These are phyloP conservation scores for Phytophthora constricta DNA, from an alignment of 352 stramenopile species.

Conservation along the genomic window DNA sequence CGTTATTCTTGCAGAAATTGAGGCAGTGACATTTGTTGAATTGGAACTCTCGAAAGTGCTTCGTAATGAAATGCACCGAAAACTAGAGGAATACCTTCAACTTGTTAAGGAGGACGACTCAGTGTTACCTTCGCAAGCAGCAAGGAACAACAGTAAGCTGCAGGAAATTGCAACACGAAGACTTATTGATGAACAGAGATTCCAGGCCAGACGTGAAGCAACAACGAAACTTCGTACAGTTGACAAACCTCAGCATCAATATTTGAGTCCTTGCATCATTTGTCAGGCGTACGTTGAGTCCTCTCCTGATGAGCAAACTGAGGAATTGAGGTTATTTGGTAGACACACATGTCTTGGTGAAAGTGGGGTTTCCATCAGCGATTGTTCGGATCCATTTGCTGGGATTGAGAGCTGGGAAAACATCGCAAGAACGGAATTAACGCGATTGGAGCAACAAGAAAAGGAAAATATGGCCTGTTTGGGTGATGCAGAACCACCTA, in stretches of 20 bases:
- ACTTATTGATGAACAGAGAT: slow-evolving; percentile 10
- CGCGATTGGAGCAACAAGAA: slow-evolving; percentile 6
- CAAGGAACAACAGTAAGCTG: slow-evolving; percentile 1
- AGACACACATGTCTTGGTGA: slow-evolving; percentile 10
- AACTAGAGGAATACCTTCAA: slow-evolving; percentile 12
- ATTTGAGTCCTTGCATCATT: slow-evolving; percentile 6
- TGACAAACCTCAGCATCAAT: background rate
- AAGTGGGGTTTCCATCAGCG: background rate
- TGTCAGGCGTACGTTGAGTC: slow-evolving; percentile 5
- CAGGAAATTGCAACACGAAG: background rate
- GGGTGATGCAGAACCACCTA: background rate
- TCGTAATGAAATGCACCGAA: slow-evolving; percentile 20
- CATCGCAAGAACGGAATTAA: background rate
- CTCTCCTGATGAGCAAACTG: background rate
- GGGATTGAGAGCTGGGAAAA: slow-evolving; percentile 4
- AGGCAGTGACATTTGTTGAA: slow-evolving; percentile 1
- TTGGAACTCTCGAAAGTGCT: slow-evolving; percentile 21
- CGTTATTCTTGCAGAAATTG: slow-evolving; percentile 2
- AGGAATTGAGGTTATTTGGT: background rate
- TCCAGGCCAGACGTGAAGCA: slow-evolving; percentile 1
- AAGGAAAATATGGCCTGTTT: background rate
- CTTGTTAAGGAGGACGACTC: slow-evolving; percentile 7
- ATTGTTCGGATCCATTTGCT: background rate
- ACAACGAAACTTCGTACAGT: slow-evolving; percentile 2
- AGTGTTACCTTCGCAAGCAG: background rate